phyloP scores from a whole-genome alignment of 805 yeast genomes.

The Lachancea lanzarotensis region DNA sequence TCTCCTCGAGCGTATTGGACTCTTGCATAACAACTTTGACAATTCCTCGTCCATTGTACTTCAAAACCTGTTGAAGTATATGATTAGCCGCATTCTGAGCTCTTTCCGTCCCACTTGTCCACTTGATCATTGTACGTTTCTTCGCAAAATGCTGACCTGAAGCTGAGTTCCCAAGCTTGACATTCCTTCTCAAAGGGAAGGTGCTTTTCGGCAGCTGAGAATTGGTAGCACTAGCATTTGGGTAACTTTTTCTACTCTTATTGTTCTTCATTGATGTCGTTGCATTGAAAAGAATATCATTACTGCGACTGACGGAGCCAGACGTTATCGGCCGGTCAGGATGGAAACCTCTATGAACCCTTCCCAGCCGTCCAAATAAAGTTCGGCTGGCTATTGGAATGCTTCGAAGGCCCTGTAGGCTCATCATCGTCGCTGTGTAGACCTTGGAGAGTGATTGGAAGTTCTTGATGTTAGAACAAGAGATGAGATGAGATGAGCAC shows the following conservation, averaged over 20 bases:
- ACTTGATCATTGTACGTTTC: slow-evolving; percentile 14
- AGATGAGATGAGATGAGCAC: slow-evolving; percentile 1
- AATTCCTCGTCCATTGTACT: slow-evolving; percentile 21
- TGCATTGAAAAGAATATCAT: slow-evolving; percentile 16
- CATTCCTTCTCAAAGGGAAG: neutral
- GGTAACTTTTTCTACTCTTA: neutral
- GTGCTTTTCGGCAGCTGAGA: neutral
- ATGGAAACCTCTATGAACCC: neutral
- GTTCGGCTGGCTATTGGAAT: neutral
- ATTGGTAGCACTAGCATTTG: neutral
- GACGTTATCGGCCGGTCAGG: neutral
- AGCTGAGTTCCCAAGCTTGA: neutral
- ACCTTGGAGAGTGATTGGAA: neutral
- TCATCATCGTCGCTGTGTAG: neutral
- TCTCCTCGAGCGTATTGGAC: slow-evolving; percentile 16
- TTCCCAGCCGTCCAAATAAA: neutral
- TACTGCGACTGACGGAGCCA: slow-evolving; percentile 5
- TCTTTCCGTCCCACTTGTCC: slow-evolving; percentile 29
- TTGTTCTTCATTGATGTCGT: slow-evolving; percentile 12
- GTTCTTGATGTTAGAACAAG: too few relatives aligned
- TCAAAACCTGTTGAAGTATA: slow-evolving; percentile 17
- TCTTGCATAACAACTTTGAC: slow-evolving; percentile 20
- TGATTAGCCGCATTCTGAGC: slow-evolving; percentile 26
- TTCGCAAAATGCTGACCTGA: neutral
- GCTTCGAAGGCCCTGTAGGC: neutral